phyloP scores from a whole-genome alignment of 2,329 filamentous ascomycete species.

The Talaromyces marneffei region DNA sequence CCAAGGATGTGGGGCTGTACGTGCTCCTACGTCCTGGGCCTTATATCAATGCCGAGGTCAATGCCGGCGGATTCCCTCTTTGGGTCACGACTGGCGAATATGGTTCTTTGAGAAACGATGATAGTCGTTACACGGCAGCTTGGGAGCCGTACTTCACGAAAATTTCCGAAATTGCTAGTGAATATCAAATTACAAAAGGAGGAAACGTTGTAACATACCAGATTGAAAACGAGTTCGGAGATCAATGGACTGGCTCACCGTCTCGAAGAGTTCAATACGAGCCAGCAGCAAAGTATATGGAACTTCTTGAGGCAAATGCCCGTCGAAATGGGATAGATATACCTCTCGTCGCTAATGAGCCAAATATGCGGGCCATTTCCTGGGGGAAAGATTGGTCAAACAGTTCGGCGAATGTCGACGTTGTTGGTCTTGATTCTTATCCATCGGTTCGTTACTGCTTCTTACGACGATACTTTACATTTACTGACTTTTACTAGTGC shows the following conservation, averaged over 20 bases:
- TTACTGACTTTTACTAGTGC: slow-evolving; percentile 33
- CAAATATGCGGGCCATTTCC: slow-evolving; percentile 53
- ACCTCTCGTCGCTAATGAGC: slow-evolving; percentile 70
- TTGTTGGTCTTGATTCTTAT: slow-evolving; percentile 62
- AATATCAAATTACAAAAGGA: slow-evolving; percentile 74
- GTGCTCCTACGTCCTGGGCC: slow-evolving; percentile 66
- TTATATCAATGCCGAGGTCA: slow-evolving; percentile 72
- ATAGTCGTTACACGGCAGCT: slow-evolving; percentile 56
- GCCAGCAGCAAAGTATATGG: slow-evolving; percentile 63
- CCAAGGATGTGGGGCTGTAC: slow-evolving; percentile 68
- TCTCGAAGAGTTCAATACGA: slow-evolving; percentile 22
- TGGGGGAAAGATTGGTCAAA: slow-evolving; percentile 58
- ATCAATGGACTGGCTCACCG: slow-evolving; percentile 37
- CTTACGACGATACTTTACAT: neutral
- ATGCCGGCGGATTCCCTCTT: slow-evolving; percentile 72
- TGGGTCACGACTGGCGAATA: slow-evolving; percentile 63
- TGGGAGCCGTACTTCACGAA: slow-evolving; percentile 54
- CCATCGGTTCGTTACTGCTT: slow-evolving; percentile 31
- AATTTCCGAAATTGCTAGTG: slow-evolving; percentile 61
- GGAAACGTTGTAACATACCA: slow-evolving; percentile 74
- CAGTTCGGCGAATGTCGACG: slow-evolving; percentile 52
- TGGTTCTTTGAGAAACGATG: slow-evolving; percentile 57
- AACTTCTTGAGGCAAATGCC: slow-evolving; percentile 63
- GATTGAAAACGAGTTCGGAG: slow-evolving; percentile 66
- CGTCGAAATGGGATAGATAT: slow-evolving; percentile 64